phyloP scores from a whole-genome alignment of 2,329 filamentous ascomycete genomes.

The Colletotrichum liriopes region DNA sequence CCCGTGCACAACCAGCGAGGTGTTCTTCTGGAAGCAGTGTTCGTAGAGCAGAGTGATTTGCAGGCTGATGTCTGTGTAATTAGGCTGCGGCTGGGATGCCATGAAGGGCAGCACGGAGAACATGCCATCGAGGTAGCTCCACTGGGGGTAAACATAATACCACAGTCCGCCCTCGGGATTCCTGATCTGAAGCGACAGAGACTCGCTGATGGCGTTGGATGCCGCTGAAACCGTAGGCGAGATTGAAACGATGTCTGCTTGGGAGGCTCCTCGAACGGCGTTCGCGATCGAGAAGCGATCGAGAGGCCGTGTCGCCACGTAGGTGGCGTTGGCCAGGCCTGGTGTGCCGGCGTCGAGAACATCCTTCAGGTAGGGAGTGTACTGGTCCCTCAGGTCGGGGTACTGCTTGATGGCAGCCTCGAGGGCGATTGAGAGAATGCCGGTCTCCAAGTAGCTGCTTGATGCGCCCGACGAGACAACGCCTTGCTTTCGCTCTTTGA shows the following conservation, averaged over 20 bases:
- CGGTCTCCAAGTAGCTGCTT: conserved; percentile 47
- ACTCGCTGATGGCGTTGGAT: conserved; percentile 43
- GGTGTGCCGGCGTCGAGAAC: conserved; percentile 43
- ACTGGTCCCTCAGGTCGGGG: conserved; percentile 29
- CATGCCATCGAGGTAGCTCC: conserved; percentile 70
- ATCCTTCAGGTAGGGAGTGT: conserved; percentile 37
- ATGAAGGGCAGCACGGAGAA: conserved; percentile 63
- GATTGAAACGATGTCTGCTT: conserved; percentile 11
- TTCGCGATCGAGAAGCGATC: conserved; percentile 47
- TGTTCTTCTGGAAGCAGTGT: conserved; percentile 36
- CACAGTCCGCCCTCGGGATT: conserved; percentile 54
- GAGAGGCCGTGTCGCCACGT: conserved; percentile 43
- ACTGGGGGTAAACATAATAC: conserved; percentile 63
- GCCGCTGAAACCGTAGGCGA: conserved; percentile 30
- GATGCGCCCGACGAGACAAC: conserved; percentile 44
- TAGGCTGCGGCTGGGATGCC: conserved; percentile 37
- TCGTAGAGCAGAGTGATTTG: conserved; percentile 44
- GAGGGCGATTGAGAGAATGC: conserved; percentile 45
- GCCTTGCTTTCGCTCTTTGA: conserved; percentile 46
- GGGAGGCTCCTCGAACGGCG: conserved; percentile 38
- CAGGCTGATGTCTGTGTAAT: conserved; percentile 45
- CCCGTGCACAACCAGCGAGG: conserved; percentile 40
- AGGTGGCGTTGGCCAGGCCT: conserved; percentile 36
- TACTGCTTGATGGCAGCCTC: conserved; percentile 41
- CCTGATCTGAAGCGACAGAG: conserved; percentile 46